Conservation (phyloP, 495 filamentous ascomycete species). For the Aspergillus baeticus region DNA sequence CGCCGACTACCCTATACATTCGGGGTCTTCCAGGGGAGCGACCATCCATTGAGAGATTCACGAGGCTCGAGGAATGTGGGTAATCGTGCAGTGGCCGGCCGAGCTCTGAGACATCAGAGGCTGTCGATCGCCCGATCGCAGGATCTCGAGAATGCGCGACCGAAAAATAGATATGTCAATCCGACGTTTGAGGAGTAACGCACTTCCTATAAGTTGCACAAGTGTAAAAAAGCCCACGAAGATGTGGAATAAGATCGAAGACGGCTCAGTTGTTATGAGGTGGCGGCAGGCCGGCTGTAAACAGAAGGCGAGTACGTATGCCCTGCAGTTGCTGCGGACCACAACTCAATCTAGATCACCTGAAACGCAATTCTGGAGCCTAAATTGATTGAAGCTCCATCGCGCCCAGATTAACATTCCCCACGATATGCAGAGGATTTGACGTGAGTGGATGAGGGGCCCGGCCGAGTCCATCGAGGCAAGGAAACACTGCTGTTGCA, state of each 20-base stretch:
- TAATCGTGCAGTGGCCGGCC: constrained; percentile 9
- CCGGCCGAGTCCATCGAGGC: constrained; percentile 4
- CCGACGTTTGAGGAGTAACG: not conserved
- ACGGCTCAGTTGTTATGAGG: not conserved
- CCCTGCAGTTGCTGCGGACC: constrained; percentile 12
- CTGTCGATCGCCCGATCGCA: constrained; percentile 19
- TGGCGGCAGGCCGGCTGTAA: constrained; percentile 6
- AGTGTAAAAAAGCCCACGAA: not conserved
- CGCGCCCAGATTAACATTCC: constrained; percentile 3
- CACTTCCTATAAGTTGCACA: not conserved
- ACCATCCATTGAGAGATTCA: constrained; percentile 21
- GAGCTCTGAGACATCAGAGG: constrained; percentile 17
- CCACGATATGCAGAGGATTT: constrained; percentile 8
- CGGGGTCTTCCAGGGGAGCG: constrained; percentile 9
- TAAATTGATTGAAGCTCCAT: constrained; percentile 16
- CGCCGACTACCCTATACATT: constrained; percentile 20
- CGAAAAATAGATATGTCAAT: constrained; percentile 8
- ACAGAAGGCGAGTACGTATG: constrained; percentile 11
- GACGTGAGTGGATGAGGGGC: constrained; percentile 15
- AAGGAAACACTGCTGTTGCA: constrained; percentile 25
- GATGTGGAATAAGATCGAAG: not conserved
- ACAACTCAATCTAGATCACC: constrained; percentile 13
- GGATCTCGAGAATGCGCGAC: constrained; percentile 15
- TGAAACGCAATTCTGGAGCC: constrained; percentile 1
- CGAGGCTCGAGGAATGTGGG: constrained; percentile 5